Percentiles rank a stretch among this genome's conserved stretches.
These are phyloP conservation scores for Colletotrichum neosansevieriae DNA, from an alignment of 2,329 filamentous ascomycete genomes.

Conservation along the genomic window DNA sequence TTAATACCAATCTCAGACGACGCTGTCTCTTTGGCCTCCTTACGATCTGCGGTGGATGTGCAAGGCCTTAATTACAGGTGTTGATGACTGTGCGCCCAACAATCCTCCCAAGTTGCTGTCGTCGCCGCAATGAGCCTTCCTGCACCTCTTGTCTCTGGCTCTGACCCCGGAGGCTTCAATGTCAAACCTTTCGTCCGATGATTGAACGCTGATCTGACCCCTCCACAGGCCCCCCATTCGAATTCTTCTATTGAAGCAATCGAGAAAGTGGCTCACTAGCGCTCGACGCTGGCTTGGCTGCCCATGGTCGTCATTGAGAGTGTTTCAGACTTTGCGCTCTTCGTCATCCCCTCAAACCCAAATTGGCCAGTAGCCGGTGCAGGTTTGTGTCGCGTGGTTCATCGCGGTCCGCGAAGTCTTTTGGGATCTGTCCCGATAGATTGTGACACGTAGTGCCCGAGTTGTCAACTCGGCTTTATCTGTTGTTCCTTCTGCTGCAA, in stretches of 20 bases:
- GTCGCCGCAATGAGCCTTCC: neutral
- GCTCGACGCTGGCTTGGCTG: conserved; percentile 29
- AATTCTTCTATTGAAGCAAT: neutral
- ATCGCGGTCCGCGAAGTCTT: neutral
- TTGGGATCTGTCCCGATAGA: neutral
- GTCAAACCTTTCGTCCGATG: conserved; percentile 35
- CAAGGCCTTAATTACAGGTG: neutral
- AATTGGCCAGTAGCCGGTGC: neutral
- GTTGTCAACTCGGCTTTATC: neutral
- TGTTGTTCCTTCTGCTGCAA: neutral
- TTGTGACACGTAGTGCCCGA: neutral
- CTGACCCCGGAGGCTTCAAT: conserved; percentile 18
- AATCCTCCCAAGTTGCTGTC: neutral
- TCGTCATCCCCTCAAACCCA: conserved; percentile 35
- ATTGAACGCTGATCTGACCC: conserved; percentile 29
- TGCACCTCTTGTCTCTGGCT: conserved; percentile 7
- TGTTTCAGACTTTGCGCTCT: conserved; percentile 32
- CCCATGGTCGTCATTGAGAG: conserved; percentile 17
- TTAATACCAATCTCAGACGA: conserved; percentile 1
- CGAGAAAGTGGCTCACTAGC: conserved; percentile 16
- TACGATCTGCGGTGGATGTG: neutral
- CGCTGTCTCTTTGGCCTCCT: neutral
- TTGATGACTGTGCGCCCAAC: neutral
- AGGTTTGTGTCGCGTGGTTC: conserved; percentile 7
- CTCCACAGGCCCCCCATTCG: conserved; percentile 23